Conservation (phyloP, 2,329 filamentous ascomycete species). For the Colletotrichum sp. region DNA sequence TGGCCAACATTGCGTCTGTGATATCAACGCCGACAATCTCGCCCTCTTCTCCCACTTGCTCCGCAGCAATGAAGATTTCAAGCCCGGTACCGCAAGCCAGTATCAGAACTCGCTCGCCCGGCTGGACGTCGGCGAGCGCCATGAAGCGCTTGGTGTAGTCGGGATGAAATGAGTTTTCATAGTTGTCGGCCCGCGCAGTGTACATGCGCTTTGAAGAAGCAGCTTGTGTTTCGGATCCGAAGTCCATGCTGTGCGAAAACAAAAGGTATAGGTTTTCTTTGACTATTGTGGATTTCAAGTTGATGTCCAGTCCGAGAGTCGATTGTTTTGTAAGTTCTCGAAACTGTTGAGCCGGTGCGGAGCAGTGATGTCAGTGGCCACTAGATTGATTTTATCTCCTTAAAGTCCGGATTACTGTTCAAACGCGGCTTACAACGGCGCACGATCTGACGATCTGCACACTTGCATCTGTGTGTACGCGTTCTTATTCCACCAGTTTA, state of each 20-base stretch:
- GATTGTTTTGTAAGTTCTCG: background rate
- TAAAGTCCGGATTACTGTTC: background rate
- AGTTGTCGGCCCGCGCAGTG: conserved; percentile 30
- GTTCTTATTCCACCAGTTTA: background rate
- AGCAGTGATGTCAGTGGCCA: background rate
- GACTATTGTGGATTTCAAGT: background rate
- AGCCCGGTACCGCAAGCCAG: conserved; percentile 41
- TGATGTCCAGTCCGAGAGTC: background rate
- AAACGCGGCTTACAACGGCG: background rate
- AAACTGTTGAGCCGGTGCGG: background rate
- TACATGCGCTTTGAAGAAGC: conserved; percentile 34
- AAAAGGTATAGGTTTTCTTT: background rate
- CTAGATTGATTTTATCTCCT: background rate
- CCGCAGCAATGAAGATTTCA: conserved; percentile 33
- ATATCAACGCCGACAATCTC: conserved; percentile 35
- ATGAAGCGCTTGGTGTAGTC: conserved; percentile 35
- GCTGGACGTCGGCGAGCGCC: conserved; percentile 24
- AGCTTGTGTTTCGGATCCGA: conserved; percentile 23
- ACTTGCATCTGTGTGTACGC: background rate
- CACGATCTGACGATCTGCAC: background rate
- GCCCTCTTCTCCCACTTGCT: conserved; percentile 28
- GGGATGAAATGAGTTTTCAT: conserved; percentile 38
- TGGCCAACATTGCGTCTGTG: conserved; percentile 34
- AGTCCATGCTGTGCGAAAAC: background rate
- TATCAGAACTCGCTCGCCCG: conserved; percentile 32